A percentile compares a stretch with the other conserved stretches of the same genome.
Conservation (phyloP, 331 rosid genomes). For the Saraca asoca region DNA sequence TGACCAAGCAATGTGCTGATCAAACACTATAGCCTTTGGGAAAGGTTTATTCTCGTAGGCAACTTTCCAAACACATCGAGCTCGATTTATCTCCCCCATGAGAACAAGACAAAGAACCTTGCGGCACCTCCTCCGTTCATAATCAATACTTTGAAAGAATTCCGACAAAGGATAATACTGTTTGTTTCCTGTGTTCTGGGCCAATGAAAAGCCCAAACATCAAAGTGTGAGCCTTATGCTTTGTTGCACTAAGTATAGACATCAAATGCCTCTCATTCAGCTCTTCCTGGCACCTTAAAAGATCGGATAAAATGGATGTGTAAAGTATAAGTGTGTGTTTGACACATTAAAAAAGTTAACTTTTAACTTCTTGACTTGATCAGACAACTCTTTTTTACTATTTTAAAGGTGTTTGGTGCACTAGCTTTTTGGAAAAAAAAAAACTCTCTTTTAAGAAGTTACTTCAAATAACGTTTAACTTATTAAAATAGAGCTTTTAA, state of each 20-base stretch:
- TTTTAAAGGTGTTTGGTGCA: no score
- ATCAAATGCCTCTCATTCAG: constrained; percentile 84
- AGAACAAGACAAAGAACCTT: constrained; percentile 77
- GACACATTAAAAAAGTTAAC: no score
- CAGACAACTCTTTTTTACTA: no score
- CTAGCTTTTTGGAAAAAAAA: no score
- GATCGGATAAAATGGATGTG: constrained; percentile 91
- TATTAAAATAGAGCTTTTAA: no score
- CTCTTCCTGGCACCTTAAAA: constrained; percentile 91
- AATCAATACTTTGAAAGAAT: constrained; percentile 84
- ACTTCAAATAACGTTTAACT: no score
- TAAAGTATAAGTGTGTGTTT: no score
- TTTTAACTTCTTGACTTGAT: no score
- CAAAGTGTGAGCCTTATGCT: constrained; percentile 79
- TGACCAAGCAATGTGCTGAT: not conserved
- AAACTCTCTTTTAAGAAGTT: no score
- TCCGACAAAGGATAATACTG: constrained; percentile 80
- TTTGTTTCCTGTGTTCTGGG: constrained; percentile 80
- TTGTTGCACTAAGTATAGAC: constrained; percentile 81
- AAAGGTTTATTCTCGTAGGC: constrained; percentile 94
- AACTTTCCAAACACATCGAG: constrained; percentile 90
- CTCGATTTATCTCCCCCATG: constrained; percentile 93
- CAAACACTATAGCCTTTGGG: constrained; percentile 88
- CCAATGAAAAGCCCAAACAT: constrained; percentile 91
- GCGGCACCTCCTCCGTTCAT: constrained; percentile 95